phyloP scores from a whole-genome alignment of 2,329 filamentous ascomycete species.

The Pseudogymnoascus sp. region DNA sequence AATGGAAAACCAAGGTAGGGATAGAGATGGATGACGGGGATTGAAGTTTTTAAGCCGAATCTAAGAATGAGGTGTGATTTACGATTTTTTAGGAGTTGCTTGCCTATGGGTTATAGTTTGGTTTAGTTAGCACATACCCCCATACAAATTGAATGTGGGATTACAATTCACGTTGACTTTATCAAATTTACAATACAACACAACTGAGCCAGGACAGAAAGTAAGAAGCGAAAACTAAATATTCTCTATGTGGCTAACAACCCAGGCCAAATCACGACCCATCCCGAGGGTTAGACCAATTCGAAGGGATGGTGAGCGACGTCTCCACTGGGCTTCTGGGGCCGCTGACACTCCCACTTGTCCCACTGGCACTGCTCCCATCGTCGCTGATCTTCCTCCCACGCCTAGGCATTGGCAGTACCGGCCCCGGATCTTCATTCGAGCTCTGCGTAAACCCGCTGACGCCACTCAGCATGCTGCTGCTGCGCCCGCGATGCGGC shows the following conservation, averaged over 20 bases:
- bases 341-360: slow-evolving; percentile 42
- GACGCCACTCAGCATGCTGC: slow-evolving; percentile 61
- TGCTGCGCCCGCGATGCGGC: slow-evolving; percentile 50
- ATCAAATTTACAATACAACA: neutral
- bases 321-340: slow-evolving; percentile 42
- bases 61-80: neutral
- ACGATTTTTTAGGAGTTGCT: neutral
- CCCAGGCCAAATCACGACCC: neutral
- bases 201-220: neutral
- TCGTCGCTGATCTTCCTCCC: slow-evolving; percentile 31
- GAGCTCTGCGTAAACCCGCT: slow-evolving; percentile 62
- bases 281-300: neutral
- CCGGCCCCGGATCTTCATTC: slow-evolving; percentile 38
- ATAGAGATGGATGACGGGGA: neutral
- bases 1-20: neutral
- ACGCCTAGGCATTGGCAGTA: slow-evolving; percentile 17
- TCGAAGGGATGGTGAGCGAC: neutral
- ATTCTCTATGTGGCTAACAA: neutral
- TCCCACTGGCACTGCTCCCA: slow-evolving; percentile 32
- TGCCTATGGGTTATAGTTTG: neutral
- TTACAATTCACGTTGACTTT: neutral
- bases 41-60: neutral
- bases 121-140: neutral
- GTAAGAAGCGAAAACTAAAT: neutral
- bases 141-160: neutral